Conservation (phyloP, 208 protist genomes). For the Trypanosoma mega region DNA sequence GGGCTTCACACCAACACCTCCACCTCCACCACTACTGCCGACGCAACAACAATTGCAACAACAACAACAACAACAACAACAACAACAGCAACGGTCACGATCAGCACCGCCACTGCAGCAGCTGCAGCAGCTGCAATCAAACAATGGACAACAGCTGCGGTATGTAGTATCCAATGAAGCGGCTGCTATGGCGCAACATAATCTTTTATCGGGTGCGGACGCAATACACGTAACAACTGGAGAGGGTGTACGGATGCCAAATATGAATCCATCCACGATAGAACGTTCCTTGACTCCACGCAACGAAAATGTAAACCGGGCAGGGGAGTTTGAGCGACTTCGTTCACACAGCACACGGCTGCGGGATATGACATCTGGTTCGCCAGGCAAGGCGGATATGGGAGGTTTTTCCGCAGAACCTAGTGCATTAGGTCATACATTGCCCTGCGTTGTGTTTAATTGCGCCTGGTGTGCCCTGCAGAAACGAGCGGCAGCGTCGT, state of each 20-base stretch:
- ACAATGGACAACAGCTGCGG: background rate
- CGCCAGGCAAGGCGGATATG: background rate
- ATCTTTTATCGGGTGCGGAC: too few species aligned
- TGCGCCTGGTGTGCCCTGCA: constrained; percentile 73
- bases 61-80: too few species aligned
- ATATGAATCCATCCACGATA: too few species aligned
- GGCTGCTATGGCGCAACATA: too few species aligned
- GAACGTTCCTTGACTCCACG: too few species aligned
- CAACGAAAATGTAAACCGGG: background rate
- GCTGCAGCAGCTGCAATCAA: background rate
- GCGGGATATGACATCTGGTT: background rate
- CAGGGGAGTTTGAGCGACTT: constrained; percentile 12
- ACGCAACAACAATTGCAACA: too few species aligned
- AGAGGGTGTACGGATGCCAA: too few species aligned
- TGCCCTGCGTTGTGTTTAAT: constrained; percentile 63
- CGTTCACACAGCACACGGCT: constrained; percentile 13
- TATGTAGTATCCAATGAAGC: too few species aligned
- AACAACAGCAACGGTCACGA: constrained; percentile 11
- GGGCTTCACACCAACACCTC: too few species aligned
- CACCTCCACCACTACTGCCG: too few species aligned
- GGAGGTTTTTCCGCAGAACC: constrained; percentile 8
- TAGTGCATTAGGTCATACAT: constrained; percentile 38
- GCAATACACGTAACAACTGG: too few species aligned
- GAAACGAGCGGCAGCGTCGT: constrained; percentile 11
- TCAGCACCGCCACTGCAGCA: constrained; percentile 7